phyloP scores from a whole-genome alignment of 192 early-diverging fungal species.

The Lunasporangiospora selenospora region DNA sequence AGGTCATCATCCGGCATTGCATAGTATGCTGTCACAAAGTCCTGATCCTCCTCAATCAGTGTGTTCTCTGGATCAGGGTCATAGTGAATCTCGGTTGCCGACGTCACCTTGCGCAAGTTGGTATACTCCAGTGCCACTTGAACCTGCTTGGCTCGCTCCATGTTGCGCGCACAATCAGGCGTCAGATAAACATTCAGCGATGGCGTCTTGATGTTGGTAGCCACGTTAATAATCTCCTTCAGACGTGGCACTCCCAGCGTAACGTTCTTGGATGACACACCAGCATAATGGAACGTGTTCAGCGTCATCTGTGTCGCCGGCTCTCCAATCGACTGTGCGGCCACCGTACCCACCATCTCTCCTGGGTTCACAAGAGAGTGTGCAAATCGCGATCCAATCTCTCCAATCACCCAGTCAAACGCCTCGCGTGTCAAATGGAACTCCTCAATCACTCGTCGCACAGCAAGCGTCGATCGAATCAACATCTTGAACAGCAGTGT shows the following conservation, averaged over 20 bases:
- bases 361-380: constrained; percentile 91
- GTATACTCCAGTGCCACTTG: constrained; percentile 92
- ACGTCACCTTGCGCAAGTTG: constrained; percentile 84
- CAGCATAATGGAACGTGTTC: constrained; percentile 99
- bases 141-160: constrained; percentile 87
- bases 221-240: constrained; percentile 99
- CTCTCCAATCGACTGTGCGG: constrained; percentile 99
- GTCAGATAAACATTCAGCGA: constrained; percentile 78
- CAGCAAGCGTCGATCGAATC: constrained; percentile 79
- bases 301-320: constrained; percentile 99
- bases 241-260: constrained; percentile 98
- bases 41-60: constrained; percentile 85
- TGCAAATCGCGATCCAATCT: constrained; percentile 92
- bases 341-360: constrained; percentile 98
- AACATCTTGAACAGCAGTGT: constrained; percentile 91
- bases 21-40: constrained; percentile 87
- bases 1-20: constrained; percentile 82
- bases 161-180: constrained; percentile 71
- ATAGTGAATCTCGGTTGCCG: constrained; percentile 93
- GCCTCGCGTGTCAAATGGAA: constrained; percentile 86
- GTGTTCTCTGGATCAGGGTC: constrained; percentile 88
- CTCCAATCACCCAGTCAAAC: constrained; percentile 94
- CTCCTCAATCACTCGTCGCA: constrained; percentile 88
- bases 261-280: constrained; percentile 96
- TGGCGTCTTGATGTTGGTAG: constrained; percentile 96